Evolutionary conservation across 2,329 filamentous ascomycete genomes (phyloP), one percentile per base, ranked within the genome.

Genomic region (Cercospora zeae-maydis): DNA sequence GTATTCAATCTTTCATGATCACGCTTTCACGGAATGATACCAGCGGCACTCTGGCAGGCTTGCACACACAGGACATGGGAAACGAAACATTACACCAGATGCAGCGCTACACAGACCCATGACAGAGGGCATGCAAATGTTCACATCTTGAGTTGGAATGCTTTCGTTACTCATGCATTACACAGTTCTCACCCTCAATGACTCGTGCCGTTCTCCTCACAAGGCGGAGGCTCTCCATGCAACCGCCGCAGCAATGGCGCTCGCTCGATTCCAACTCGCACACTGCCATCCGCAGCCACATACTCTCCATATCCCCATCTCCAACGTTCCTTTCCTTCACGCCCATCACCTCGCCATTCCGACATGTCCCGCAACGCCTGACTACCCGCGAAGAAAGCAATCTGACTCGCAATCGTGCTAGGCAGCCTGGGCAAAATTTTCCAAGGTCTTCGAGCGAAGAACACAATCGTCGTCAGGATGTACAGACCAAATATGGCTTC

Each of bases 221-320:
- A 34, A 34, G 33, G 33, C 33, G 33, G 33, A 36, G 33, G 33
- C 33, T 52, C 27, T 21, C 10, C 30, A 24, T 21, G 11, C 36
- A 58, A 3, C 11, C 54, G 31, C 5, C 30, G 51, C 21, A 70
- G 64, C 58, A 79, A 78, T 0, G 80, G 79, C 24, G 79, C 75
- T 24, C 77, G 70, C 34, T 87, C 84, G 47, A 86, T 81, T 0
- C 84, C 84, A 0, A 83, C 63, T 60, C 85, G 81, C 0, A 74
- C 71, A 7, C 75, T 74, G 0, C 81, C 80, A 65, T 86, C 83
- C 0, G 66, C 68, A 0, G 82, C 83, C 1, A 83, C 58, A 59
- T 78, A 86, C 0, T 74, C 75, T 0, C 84, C 84, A 66, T 82
- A 86, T 0, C 80, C 81, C 59, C 81, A 82, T 0, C 61, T 67